These are phyloP conservation scores for Cystobasidium onofrii DNA, from an alignment of 768 basidiomycete species.

Conservation along the genomic window DNA sequence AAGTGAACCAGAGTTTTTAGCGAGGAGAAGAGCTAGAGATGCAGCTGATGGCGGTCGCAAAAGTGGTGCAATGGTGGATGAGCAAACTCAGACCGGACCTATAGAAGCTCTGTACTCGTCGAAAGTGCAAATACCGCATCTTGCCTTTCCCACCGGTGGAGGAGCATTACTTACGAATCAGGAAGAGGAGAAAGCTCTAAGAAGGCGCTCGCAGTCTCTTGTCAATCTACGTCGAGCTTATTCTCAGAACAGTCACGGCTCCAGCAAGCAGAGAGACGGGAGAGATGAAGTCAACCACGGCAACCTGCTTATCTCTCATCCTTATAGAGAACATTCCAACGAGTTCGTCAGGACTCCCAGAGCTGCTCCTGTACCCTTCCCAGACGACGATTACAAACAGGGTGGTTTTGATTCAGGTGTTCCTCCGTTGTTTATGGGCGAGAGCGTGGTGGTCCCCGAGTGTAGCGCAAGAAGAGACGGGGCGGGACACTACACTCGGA, in stretches of 20 bases:
- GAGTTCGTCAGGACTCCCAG: slow-evolving; percentile 5
- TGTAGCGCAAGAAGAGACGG: neutral
- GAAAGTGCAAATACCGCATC: neutral
- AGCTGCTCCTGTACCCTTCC: slow-evolving; percentile 13
- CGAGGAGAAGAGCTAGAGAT: neutral
- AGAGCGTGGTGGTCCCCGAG: neutral
- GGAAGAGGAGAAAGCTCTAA: neutral
- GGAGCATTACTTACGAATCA: neutral
- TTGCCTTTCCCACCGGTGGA: neutral
- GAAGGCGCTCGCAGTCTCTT: slow-evolving; percentile 17
- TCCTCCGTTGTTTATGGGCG: neutral
- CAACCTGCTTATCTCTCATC: slow-evolving; percentile 1
- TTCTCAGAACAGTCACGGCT: neutral
- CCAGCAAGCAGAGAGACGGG: neutral
- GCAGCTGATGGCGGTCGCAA: neutral
- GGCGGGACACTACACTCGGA: neutral
- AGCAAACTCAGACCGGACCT: neutral
- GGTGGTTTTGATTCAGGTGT: neutral
- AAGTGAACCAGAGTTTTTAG: slow-evolving; percentile 10
- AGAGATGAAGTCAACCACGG: neutral
- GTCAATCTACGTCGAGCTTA: neutral
- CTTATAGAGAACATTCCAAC: neutral
- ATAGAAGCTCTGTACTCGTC: neutral
- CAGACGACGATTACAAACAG: neutral
- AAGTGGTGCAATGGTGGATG: neutral